Base-by-base conservation (phyloP, 2,329 filamentous ascomycete genomes). In the Arthrobotrys iridis region DNA sequence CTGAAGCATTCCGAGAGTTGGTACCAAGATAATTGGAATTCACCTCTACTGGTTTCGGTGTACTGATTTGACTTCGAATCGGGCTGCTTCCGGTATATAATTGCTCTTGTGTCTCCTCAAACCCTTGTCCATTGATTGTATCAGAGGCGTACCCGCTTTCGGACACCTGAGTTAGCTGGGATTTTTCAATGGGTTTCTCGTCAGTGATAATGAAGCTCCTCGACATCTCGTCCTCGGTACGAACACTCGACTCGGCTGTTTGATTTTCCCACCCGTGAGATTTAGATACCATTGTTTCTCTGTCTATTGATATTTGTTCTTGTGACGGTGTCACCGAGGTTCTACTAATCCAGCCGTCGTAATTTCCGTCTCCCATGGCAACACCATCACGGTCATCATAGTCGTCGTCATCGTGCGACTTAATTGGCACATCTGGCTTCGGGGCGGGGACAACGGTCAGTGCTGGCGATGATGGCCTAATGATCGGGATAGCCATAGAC, bases 401-500 rank as follows among this genome's bases (percentile, higher is more conserved):
- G n/a, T 15, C 67, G 7, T 52, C 30, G 5, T 46, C 24, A n/a
- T n/a, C 45, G 11, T 59, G 30, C 22, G 30, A 28, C 6, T 18
- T 59, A 5, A 48, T 46, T 40, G 37, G 46, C 8, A 59, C 11
- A 35, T 65, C 67, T 2, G 60, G 50, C 10, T 73, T 60, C 4
- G 48, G 41, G 4, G 59, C 59, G 1, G 67, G 20, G 28, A 65
- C 11, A 10, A 50, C 24, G 8, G 30, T 35, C 4, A 50, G n/a
- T 11, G 50, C 59, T 6, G 57, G 63, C 3, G 63, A 43, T 11
- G 46, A 40, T 18, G 71, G 71, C 33, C 68, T 75, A 8, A 64
- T 22, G 5, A 75, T 75, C 4, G 63, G 63, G n/a, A 75, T 64
- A 43, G 63, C 71, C 71, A 75, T 75, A 5, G 71, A 75, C 20